Evolutionary conservation across 23 red algal genomes (phyloP).

Genomic region (Gracilaria gracilis): DNA sequence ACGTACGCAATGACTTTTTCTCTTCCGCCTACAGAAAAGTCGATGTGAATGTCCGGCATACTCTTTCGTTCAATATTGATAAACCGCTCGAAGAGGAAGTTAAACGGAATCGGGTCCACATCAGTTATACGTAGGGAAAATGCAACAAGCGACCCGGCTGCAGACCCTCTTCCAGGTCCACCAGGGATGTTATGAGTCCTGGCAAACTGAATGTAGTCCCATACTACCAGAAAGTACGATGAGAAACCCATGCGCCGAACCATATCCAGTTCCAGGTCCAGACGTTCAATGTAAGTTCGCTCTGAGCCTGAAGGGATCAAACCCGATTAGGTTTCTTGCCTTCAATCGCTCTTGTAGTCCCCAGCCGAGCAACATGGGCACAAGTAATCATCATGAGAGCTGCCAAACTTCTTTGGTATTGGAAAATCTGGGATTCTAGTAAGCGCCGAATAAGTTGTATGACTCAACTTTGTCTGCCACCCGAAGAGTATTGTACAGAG

Average conservation of each 20-base stretch:
- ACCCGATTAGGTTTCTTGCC: constrained; percentile 8
- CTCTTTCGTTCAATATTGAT: constrained; percentile 90
- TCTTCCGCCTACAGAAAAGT: constrained; percentile 89
- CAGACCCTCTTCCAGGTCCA: constrained; percentile 96
- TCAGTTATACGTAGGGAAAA: constrained; percentile 91
- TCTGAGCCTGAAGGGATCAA: constrained; percentile 5
- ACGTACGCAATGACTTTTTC: constrained; percentile 93
- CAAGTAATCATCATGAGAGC: constrained; percentile 62
- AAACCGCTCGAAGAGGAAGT: constrained; percentile 96
- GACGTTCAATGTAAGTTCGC: constrained; percentile 75
- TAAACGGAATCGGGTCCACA: constrained; percentile 91
- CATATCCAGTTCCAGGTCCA: constrained; percentile 88
- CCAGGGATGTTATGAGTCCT: constrained; percentile 78
- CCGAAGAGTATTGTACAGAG: constrained; percentile 80
- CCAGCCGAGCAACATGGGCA: constrained; percentile 38
- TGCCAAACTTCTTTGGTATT: constrained; percentile 57
- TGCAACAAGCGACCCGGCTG: constrained; percentile 96
- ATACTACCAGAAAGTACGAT: constrained; percentile 96
- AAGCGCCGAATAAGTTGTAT: constrained; percentile 77
- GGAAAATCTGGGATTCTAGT: constrained; percentile 89
- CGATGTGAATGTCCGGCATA: constrained; percentile 96
- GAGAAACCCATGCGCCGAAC: constrained; percentile 87
- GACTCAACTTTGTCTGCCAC: constrained; percentile 85
- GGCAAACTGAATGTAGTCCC: constrained; percentile 93
- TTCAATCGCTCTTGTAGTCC: constrained; percentile 46